Evolutionary conservation across 139 green algal genomes (phyloP).

Genomic region (Microglena sp.): DNA sequence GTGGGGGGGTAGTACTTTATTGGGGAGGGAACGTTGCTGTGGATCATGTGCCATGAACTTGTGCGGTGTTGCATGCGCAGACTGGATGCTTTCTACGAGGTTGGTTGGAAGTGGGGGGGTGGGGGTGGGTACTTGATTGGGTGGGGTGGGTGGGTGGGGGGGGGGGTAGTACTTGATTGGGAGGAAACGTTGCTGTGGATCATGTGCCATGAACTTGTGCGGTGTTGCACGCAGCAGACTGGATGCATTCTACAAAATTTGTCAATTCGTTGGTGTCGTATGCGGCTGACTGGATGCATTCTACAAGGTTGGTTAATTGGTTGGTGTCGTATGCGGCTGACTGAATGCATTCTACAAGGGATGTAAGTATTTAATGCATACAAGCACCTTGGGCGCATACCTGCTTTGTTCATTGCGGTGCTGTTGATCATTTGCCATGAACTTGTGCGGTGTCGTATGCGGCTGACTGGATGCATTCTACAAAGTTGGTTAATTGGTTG

Average conservation of each 20-base stretch:
- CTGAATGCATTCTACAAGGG: too few relatives aligned
- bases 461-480: constrained; percentile 77
- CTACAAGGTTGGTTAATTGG: too few relatives aligned
- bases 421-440: constrained; percentile 80
- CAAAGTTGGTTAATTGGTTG: too few relatives aligned
- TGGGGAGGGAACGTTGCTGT: constrained; percentile 57
- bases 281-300: too few relatives aligned
- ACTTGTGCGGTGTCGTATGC: constrained; percentile 65
- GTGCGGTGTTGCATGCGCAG: constrained; percentile 66
- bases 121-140: not conserved
- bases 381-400: too few relatives aligned
- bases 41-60: constrained; percentile 90
- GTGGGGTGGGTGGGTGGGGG: not conserved
- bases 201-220: constrained; percentile 80
- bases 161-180: not conserved
- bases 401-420: too few relatives aligned
- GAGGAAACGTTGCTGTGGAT: constrained; percentile 74
- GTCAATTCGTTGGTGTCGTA: too few relatives aligned
- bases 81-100: constrained; percentile 89
- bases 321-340: constrained; percentile 61
- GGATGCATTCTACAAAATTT: constrained; percentile 92
- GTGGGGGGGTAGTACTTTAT: not conserved
- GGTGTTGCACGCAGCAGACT: constrained; percentile 67
- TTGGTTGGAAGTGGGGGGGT: constrained; percentile 77
- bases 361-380: too few relatives aligned